Evolutionary conservation across 805 yeast genomes (phyloP), one percentile per base, ranked within the genome.

Genomic region (Starmerella kuoi): DNA sequence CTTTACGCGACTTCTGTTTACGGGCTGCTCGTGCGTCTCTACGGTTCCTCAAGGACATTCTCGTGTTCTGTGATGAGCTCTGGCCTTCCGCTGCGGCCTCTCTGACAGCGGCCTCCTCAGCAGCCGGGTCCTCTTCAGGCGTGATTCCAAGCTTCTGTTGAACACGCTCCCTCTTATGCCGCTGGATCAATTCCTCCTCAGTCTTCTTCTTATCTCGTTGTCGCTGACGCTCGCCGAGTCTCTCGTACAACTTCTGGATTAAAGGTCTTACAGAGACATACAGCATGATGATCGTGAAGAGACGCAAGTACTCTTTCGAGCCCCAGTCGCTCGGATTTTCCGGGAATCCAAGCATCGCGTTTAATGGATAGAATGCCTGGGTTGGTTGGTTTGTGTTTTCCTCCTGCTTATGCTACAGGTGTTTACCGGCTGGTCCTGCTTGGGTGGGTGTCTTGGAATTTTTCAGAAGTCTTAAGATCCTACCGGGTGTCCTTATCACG

Each of bases 261-360:
- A 50, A 38, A 3, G 64, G 64, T 8, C 63, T 55, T 15, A 59
- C 34, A 11, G 58, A 37, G 26, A 60, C 27, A 42, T 60, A 60
- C 22, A 46, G 51, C 28, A 57, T 46, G 24, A 60, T 38, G 28
- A 60, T 50, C 12, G 56, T 37, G 25, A 55, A 49, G 24, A 60
- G 42, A 5, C 64, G 58, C 17, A 60, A 48, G 37, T 55, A 60
- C 37, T 60, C 56, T 37, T 49, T 52, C 23, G 52, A 40, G n/a
- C 44, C 45, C 47, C 55, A 59, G 31, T 58, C 55, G 31, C 50
- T 28, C 31, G 57, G 25, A 8, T 41, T 35, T 25, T 53, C 54
- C 1, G 63, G 63, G 39, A 59, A 59, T 18, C 63, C 63, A 42
- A 56, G 55, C 56, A 58, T 52, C 12, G 37, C 14, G 28, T 14